Base-by-base conservation (phyloP, 805 yeast species). In the Myxozyma lipomycoides region DNA sequence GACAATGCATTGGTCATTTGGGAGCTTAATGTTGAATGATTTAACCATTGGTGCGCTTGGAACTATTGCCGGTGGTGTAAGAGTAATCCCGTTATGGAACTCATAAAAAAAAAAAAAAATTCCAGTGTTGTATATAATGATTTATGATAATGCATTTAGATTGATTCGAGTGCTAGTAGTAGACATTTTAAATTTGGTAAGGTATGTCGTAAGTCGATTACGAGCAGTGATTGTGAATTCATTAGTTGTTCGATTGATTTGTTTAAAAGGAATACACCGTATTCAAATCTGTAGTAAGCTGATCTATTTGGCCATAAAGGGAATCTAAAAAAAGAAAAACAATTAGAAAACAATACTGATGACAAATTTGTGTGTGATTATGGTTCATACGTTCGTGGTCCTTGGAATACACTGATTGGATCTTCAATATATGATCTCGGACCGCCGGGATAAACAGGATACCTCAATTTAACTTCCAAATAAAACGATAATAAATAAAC, bases 231-330 rank as follows among this genome's bases (percentile, higher is more conserved):
- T 38, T 63, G 61, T 3, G 68, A 55, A 41, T 58, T 62, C 62
- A 70, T 57, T 32, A 73, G 61, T 56, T 77, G 79, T 59, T 77
- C 78, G 36, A 78, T 66, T 58, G 77, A 69, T 54, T 75, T 74
- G 48, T 71, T 68, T 37, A 79, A 63, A 22, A 79, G 62, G 28
- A 70, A 68, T 18, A 77, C 62, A 1, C 75, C 82, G 61, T 76
- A 78, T 50, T 79, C 78, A 44, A 78, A 77, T 26, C 79, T 64
- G 51, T 74, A 69, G 23, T 68, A 65, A 15, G 68, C 55, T 7
- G 67, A 72, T 9, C 75, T 77, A 17, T 71, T 70, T n/a, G 76
- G 67, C 72, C 78, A 78, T 39, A 78, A 59, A 3, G 82, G 82
- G 56, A 76, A 78, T 35, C 9, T 35, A n/a, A n/a, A n/a, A n/a